Evolutionary conservation across 1,284 basidiomycete species (phyloP).

Genomic region (Thecaphora frezii): DNA sequence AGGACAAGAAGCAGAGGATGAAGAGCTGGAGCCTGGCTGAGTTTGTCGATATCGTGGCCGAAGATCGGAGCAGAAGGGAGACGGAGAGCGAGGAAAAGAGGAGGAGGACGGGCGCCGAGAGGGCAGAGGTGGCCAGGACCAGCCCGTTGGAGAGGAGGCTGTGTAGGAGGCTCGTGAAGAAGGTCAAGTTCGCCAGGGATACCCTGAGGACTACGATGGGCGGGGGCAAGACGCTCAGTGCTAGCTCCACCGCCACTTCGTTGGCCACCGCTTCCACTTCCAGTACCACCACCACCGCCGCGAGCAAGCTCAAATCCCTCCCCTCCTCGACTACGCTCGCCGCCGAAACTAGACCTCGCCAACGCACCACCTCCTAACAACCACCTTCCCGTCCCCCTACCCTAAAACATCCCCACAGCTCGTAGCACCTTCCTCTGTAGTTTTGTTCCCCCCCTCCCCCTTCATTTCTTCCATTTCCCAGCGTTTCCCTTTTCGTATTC

Average conservation of each 20-base stretch:
- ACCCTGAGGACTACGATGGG: slow-evolving; percentile 18
- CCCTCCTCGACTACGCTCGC: too few relatives aligned
- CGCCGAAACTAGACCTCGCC: too few relatives aligned
- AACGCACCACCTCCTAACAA: too few relatives aligned
- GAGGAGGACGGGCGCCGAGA: slow-evolving; percentile 5
- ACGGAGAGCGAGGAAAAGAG: slow-evolving; percentile 11
- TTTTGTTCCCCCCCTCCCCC: too few relatives aligned
- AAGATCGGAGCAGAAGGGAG: slow-evolving; percentile 40
- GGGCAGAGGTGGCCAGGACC: slow-evolving; percentile 8
- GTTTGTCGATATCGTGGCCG: slow-evolving; percentile 69
- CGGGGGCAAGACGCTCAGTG: background rate
- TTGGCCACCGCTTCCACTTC: background rate
- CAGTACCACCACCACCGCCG: too few relatives aligned
- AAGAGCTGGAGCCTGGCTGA: slow-evolving; percentile 74
- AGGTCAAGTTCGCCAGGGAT: slow-evolving; percentile 29
- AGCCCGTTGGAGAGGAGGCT: slow-evolving; percentile 27
- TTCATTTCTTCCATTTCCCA: too few relatives aligned
- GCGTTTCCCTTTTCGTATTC: too few relatives aligned
- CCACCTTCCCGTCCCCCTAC: too few relatives aligned
- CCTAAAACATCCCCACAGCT: too few relatives aligned
- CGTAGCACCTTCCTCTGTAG: too few relatives aligned
- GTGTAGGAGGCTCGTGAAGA: slow-evolving; percentile 20
- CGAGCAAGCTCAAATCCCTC: too few relatives aligned
- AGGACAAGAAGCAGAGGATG: slow-evolving; percentile 78
- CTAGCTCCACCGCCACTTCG: slow-evolving; percentile 4